phyloP scores from a whole-genome alignment of 352 stramenopile genomes.

The Phytopythium cucurbitacearum region DNA sequence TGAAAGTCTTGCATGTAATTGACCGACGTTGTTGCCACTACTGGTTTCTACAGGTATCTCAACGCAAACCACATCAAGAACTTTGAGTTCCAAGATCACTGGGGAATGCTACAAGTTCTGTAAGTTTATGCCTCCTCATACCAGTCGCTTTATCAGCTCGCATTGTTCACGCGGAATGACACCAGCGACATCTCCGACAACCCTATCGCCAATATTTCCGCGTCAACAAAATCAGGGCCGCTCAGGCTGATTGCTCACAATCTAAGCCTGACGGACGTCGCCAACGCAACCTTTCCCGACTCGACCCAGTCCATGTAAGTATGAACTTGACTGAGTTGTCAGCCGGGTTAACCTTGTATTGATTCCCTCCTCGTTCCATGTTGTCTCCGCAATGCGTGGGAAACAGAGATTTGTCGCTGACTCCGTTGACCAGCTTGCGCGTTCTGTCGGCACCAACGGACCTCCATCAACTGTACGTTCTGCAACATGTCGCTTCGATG shows the following conservation, averaged over 20 bases:
- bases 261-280: constrained; percentile 12
- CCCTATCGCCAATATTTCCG: constrained; percentile 17
- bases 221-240: constrained; percentile 13
- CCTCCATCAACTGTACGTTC: constrained; percentile 23
- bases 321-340: not conserved
- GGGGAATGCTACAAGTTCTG: constrained; percentile 3
- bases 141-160: not conserved
- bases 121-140: not conserved
- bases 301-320: constrained; percentile 6
- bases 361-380: too few species aligned
- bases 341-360: too few species aligned
- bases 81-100: constrained; percentile 3
- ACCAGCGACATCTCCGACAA: constrained; percentile 24
- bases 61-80: not conserved
- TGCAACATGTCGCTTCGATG: not conserved
- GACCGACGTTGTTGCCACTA: too few species aligned
- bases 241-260: constrained; percentile 17
- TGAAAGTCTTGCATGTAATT: too few species aligned
- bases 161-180: not conserved
- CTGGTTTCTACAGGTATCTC: not conserved
- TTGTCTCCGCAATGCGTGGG: not conserved
- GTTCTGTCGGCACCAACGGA: constrained; percentile 22
- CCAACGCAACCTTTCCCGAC: constrained; percentile 9
- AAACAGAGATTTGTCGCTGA: constrained; percentile 19
- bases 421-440: constrained; percentile 10